Base-by-base conservation (phyloP, 2,329 filamentous ascomycete species). In the Sclerotinia sclerotiorum region DNA sequence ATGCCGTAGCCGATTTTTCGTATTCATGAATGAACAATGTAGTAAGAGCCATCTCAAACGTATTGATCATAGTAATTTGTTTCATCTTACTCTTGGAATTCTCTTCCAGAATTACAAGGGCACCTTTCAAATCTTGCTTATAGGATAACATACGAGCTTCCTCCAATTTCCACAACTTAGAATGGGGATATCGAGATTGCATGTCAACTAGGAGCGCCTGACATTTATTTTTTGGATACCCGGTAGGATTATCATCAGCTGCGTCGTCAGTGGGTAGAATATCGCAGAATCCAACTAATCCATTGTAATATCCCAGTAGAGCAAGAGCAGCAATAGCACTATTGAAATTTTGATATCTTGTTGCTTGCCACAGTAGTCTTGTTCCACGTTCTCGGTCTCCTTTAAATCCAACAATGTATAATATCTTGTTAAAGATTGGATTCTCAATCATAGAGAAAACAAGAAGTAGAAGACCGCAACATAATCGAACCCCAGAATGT, bases 341-440 rank as follows among this genome's bases (percentile, higher is more conserved):
- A 76, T 97, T 96, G 75, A 98, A 86, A 78, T 97, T 97, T 70
- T 89, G 81, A 77, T 94, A 95, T 62, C 89, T 88, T 29, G 92
- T 93, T 17, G 93, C 92, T 77, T 92, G 89, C 95, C 95, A 99
- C 5, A 99, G 87, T 87, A 97, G 90, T 51, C 85, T 84, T 44
- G 97, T 84, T 13, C 94, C 95, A 51, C 90, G 85, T 70, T 92
- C 88, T 55, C 94, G 89, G 77, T 98, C 94, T 44, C 95, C 95
- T 70, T 87, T 89, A 80, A 98, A 98, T 1, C 95, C 95, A 42
- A 97, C 90, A 54, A 98, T 90, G 69, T 90, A 92, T 5, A 98
- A 84, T 1, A 99, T 85, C 68, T 88, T 90, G n/a, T 87, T 90
- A 78, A 98, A 97, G 0, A 94, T 88, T 0, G 95, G 95, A 0